Evolutionary conservation across 1,139 yeast species (phyloP).

Genomic region (Geotrichum reessii): DNA sequence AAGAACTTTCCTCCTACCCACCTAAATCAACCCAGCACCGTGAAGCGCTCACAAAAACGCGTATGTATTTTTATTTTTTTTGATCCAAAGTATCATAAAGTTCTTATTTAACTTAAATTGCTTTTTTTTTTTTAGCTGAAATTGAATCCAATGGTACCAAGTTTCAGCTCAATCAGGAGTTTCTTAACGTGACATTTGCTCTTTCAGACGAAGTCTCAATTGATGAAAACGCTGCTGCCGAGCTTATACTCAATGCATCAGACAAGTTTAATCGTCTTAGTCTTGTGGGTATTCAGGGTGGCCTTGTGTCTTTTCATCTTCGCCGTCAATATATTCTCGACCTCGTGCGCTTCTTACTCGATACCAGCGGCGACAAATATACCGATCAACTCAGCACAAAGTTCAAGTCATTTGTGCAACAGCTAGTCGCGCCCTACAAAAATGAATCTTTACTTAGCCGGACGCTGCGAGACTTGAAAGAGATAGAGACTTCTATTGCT

Average conservation of each 20-base stretch:
- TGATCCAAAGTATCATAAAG: neutral
- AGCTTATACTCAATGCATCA: conserved; percentile 46
- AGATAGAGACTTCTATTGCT: conserved; percentile 50
- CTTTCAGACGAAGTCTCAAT: conserved; percentile 62
- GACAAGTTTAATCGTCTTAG: conserved; percentile 46
- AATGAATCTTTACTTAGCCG: conserved; percentile 26
- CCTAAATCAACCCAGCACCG: conserved; percentile 52
- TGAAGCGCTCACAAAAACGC: conserved; percentile 45
- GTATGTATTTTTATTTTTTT: conserved; percentile 25
- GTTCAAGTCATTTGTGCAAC: conserved; percentile 13
- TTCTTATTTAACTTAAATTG: neutral
- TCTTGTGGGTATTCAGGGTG: conserved; percentile 56
- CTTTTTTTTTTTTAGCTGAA: conserved; percentile 31
- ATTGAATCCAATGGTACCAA: conserved; percentile 47
- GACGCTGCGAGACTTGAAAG: conserved; percentile 49
- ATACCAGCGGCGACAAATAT: conserved; percentile 25
- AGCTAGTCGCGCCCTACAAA: conserved; percentile 14
- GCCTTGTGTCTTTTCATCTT: conserved; percentile 61
- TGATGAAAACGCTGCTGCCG: conserved; percentile 63
- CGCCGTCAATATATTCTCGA: conserved; percentile 69
- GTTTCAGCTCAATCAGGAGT: conserved; percentile 49
- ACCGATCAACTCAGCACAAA: conserved; percentile 7
- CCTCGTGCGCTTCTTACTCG: conserved; percentile 54
- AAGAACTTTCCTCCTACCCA: conserved; percentile 46
- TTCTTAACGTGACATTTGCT: conserved; percentile 45